Base-by-base conservation (phyloP, 805 yeast genomes). In the Wickerhamomyces kurtzmanii region DNA sequence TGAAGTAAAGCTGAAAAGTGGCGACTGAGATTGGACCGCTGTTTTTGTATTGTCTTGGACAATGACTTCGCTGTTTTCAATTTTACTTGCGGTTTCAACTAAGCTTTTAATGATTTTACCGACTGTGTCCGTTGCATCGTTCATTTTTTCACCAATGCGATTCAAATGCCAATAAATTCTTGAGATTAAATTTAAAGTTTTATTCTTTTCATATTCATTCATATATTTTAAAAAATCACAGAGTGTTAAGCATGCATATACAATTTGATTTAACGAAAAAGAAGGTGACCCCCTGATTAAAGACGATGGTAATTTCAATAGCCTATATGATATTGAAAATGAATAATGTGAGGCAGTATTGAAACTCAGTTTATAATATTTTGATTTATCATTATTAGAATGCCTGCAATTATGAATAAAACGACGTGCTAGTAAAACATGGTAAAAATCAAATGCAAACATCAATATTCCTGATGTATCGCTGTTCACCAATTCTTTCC, bases 81-180 rank as follows among this genome's bases (percentile, higher is more conserved):
- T 24, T 7, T 8, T n/a, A 11, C 21, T 24, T 6, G 14, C 13
- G 8, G 27, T 48, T 28, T 67, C 73, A 16, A 71, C 68, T 16
- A 73, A 47, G 16, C 65, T 58, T 37, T 63, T 64, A 26, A 73
- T 64, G 26, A 73, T 66, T 29, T 61, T 61, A 3, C 77, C 76
- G 21, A 73, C 72, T 5, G 74, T 69, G 31, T 68, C 75, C 1
- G 77, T 71, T 3, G 74, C 75, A 42, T 71, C 78, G 37, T 69
- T 71, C 39, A 60, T 58, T 31, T 62, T 61, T 32, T 69, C 75
- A 2, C 78, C 78, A 34, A 69, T 63, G 17, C 68, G 62, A 33
- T 66, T 70, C 34, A 73, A 46, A 36, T 68, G 73, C 78, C 78
- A 73, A 35, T 71, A 73, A 7, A 68, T 62, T 30, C 58, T 57